phyloP scores from a whole-genome alignment of 805 yeast genomes.

The Candida namnaoensis region DNA sequence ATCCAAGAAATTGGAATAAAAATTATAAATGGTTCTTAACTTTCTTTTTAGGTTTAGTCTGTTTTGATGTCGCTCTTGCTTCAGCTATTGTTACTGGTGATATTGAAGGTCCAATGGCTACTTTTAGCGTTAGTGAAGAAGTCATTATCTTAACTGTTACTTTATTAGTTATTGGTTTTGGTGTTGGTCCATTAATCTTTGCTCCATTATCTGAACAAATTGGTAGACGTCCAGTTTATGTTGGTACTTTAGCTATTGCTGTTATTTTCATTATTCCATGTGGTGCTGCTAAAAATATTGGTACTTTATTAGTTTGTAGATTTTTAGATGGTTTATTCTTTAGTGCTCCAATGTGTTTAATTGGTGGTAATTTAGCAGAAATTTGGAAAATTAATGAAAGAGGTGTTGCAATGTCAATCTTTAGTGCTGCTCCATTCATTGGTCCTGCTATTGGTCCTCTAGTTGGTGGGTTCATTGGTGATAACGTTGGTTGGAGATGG shows the following conservation, averaged over 20 bases:
- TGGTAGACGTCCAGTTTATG: constrained; percentile 81
- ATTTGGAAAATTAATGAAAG: constrained; percentile 74
- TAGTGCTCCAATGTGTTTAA: constrained; percentile 74
- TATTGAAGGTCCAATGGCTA: constrained; percentile 52
- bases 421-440: constrained; percentile 87
- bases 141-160: constrained; percentile 78
- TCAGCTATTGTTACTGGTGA: constrained; percentile 90
- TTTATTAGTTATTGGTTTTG: constrained; percentile 82
- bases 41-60: constrained; percentile 35
- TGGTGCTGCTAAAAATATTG: constrained; percentile 77
- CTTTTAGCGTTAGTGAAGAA: constrained; percentile 63
- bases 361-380: constrained; percentile 89
- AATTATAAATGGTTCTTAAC: constrained; percentile 43
- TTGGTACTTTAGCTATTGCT: constrained; percentile 66
- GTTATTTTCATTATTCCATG: constrained; percentile 80
- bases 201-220: constrained; percentile 81
- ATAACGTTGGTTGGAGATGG: constrained; percentile 62
- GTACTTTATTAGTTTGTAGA: constrained; percentile 71
- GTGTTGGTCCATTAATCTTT: constrained; percentile 84
- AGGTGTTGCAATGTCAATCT: constrained; percentile 85
- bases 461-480: constrained; percentile 78
- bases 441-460: constrained; percentile 90
- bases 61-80: constrained; percentile 87
- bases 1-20: constrained; percentile 41
- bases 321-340: constrained; percentile 84